Evolutionary conservation across 192 early-diverging fungal genomes (phyloP), one percentile per base, ranked within the genome.

Genomic region (Rhizoclosmatium globosum): DNA sequence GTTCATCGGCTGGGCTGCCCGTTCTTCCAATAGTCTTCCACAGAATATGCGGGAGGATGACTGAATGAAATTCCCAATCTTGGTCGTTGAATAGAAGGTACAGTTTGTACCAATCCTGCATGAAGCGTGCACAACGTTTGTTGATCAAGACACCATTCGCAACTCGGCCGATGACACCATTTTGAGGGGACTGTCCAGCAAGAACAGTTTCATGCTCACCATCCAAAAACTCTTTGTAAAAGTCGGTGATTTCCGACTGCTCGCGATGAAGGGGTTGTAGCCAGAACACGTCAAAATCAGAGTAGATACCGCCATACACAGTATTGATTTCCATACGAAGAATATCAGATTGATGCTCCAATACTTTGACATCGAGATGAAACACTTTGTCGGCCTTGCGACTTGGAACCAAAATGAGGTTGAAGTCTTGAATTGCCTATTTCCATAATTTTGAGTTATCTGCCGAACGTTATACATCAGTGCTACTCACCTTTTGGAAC

Each of bases 281-380:
- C 7, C 84, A 76, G 31, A 89, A 77, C 1, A 88, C 79, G 70
- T 90, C 89, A 41, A 90, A 53, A 78, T 90, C 89, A 3, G 88
- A 67, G 45, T 90, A 90, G n/a, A 90, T 88, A 15, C 89, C 89
- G 41, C 89, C 89, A 48, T 69, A 85, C 45, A 79, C 46, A n/a
- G 77, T 50, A 19, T 90, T 58, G 1, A 77, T 81, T 4, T 82
- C 74, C 43, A 90, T 56, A 4, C 89, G 85, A 39, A 90, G 44
- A 2, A 88, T 75, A 64, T 90, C 89, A 0, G 86, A 82, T 43
- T 79, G 72, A 76, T 90, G 89, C 60, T 65, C 50, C 15, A 71
- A 17, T 23, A 13, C 19, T 9, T 21, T 6, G 62, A 74, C 31
- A 17, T 7, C 9, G 4, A 15, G 4, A 9, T 66, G n/a, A 42